Evolutionary conservation across 2,329 filamentous ascomycete genomes (phyloP), one percentile per base, ranked within the genome.

Genomic region (Davidsoniella virescens): DNA sequence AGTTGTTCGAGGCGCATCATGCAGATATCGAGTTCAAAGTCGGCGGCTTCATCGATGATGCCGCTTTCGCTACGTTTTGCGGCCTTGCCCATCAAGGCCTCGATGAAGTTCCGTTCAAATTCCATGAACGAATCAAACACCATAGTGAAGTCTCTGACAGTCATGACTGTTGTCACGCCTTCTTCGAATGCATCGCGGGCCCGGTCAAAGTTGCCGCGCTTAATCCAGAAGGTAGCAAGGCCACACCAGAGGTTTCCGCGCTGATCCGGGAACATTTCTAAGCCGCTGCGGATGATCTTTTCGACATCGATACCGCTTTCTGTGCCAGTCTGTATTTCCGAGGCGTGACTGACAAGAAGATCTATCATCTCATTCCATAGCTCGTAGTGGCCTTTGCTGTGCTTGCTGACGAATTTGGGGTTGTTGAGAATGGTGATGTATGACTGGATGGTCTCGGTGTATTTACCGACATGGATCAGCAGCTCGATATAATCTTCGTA

Each of bases 341-440:
- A 83, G 3, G 92, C 92, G 63, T 94, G 87, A 53, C 84, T 84
- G 41, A 98, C 93, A 43, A 98, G 71, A 56, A 96, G 64, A 60
- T 98, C 92, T 36, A 96, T 81, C 86, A 98, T 93, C 63, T 98
- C 92, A 55, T 80, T 92, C 92, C 92, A 98, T 45, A 98, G 73
- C 64, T 98, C 87, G 62, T 94, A 98, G 55, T 90, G 86, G 0
- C 92, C 90, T 65, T 94, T 95, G 53, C 85, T 85, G 57, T 92
- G 80, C 66, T 93, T 94, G 67, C 90, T 96, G 61, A 80, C 78
- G 66, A 98, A 96, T 36, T 80, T 80, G 2, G 84, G 77, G 59
- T 95, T 88, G 69, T 96, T 88, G 59, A 98, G 73, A 48, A 96
- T 81, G 44, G 87, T 78, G 62, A 96, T 94, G 64, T 94, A 98